These are phyloP conservation scores for Exophiala sideris DNA, from an alignment of 2,329 filamentous ascomycete genomes.

Conservation along the genomic window DNA sequence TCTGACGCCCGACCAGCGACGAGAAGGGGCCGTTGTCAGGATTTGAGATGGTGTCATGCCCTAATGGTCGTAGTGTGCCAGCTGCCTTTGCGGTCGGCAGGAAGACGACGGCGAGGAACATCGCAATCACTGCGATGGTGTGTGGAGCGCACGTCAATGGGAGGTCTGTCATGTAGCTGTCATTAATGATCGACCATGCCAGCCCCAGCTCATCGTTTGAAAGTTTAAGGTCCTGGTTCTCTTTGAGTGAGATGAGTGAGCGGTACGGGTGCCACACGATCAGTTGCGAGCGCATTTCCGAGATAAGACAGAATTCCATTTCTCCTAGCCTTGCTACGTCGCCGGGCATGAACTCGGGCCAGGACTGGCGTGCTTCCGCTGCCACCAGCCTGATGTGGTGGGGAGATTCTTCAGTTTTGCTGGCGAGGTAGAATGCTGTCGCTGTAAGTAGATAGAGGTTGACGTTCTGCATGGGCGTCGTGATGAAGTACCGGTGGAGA, in stretches of 20 bases:
- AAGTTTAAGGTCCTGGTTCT: constrained; percentile 59
- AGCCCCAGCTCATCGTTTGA: constrained; percentile 74
- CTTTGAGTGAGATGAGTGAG: constrained; percentile 63
- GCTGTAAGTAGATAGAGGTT: constrained; percentile 91
- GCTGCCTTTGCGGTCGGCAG: constrained; percentile 58
- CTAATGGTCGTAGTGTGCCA: constrained; percentile 34
- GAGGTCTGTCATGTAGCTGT: constrained; percentile 90
- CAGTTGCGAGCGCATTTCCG: constrained; percentile 83
- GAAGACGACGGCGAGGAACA: constrained; percentile 79
- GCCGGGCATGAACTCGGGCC: constrained; percentile 73
- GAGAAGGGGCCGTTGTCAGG: constrained; percentile 21
- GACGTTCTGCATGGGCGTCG: constrained; percentile 84
- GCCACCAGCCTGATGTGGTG: constrained; percentile 93
- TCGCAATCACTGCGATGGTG: constrained; percentile 78
- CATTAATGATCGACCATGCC: constrained; percentile 82
- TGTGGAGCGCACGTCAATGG: constrained; percentile 83
- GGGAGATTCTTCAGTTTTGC: constrained; percentile 96
- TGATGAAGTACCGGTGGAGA: constrained; percentile 87
- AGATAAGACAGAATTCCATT: constrained; percentile 90
- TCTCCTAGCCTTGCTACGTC: constrained; percentile 85
- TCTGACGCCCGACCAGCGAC: constrained; percentile 26
- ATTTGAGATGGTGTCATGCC: constrained; percentile 20
- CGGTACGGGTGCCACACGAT: constrained; percentile 91
- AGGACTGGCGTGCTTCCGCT: constrained; percentile 78
- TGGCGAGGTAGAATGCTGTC: constrained; percentile 92